Evolutionary conservation across 371 early-diverging fungal species (phyloP).

Genomic region (Lichtheimia ramosa): DNA sequence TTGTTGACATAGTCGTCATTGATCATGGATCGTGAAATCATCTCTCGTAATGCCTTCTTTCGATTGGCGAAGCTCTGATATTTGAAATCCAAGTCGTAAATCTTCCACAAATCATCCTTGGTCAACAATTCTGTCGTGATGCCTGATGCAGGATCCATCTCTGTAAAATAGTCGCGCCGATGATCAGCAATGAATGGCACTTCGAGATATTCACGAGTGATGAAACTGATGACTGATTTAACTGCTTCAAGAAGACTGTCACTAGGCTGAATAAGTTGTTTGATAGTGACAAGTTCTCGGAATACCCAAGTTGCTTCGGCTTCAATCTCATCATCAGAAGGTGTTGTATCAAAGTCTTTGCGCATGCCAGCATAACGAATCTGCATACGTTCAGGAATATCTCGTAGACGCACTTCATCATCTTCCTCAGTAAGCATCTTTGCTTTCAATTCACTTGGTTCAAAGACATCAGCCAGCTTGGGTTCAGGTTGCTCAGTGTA

Average conservation of each 20-base stretch:
- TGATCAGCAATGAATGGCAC: conserved; percentile 91
- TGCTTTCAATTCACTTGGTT: conserved; percentile 87
- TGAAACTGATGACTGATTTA: conserved; percentile 65
- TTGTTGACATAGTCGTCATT: conserved; percentile 51
- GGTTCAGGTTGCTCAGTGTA: conserved; percentile 48
- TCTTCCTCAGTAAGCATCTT: conserved; percentile 92
- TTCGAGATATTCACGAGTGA: conserved; percentile 78
- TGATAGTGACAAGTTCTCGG: conserved; percentile 33
- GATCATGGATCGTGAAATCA: conserved; percentile 44
- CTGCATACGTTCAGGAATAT: conserved; percentile 94
- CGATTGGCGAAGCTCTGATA: conserved; percentile 72
- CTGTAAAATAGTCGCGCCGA: conserved; percentile 80
- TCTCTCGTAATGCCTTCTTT: conserved; percentile 45
- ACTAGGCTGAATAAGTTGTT: conserved; percentile 23
- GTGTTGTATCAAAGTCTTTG: conserved; percentile 31
- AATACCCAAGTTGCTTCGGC: conserved; percentile 64
- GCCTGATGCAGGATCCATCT: conserved; percentile 40
- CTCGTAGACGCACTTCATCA: conserved; percentile 82
- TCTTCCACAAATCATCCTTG: conserved; percentile 82
- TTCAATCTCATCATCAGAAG: conserved; percentile 55
- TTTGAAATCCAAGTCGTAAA: conserved; percentile 83
- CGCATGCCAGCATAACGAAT: conserved; percentile 56
- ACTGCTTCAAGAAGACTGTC: conserved; percentile 35
- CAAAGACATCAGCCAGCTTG: conserved; percentile 81
- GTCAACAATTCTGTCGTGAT: conserved; percentile 57